These are phyloP conservation scores for Colletotrichum kahawae DNA, from an alignment of 2,329 filamentous ascomycete genomes.

Conservation along the genomic window DNA sequence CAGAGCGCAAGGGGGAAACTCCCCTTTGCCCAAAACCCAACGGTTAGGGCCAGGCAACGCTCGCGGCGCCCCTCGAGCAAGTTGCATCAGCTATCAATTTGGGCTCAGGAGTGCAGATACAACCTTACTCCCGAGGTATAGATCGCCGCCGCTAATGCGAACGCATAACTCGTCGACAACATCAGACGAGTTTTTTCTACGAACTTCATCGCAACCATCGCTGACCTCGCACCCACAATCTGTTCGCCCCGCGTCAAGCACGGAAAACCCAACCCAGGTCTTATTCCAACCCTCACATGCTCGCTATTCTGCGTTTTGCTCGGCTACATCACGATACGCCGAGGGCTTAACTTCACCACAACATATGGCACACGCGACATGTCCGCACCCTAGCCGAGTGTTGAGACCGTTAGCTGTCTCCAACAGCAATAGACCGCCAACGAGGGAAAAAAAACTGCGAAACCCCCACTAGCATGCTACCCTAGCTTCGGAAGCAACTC, in stretches of 20 bases:
- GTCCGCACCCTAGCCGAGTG: background rate
- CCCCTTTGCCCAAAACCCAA: background rate
- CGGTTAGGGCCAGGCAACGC: background rate
- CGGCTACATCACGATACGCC: background rate
- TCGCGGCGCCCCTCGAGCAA: background rate
- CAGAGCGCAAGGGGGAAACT: background rate
- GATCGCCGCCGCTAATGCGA: slow-evolving; percentile 11
- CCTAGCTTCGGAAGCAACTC: background rate
- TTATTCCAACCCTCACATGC: background rate
- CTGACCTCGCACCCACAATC: background rate
- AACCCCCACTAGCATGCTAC: background rate
- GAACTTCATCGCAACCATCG: slow-evolving; percentile 1
- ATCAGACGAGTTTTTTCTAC: background rate
- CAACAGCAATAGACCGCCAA: background rate
- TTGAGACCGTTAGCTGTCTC: background rate
- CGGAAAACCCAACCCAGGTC: background rate
- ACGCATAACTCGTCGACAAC: background rate
- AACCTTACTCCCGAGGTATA: background rate
- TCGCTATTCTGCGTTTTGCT: background rate
- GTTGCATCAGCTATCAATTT: background rate
- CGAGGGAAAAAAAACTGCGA: background rate
- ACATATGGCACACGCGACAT: background rate
- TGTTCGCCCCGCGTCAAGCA: background rate
- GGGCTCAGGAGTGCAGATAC: background rate
- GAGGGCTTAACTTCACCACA: background rate